These are phyloP conservation scores for Hypsizygus marmoreus DNA, from an alignment of 768 basidiomycete genomes.

Conservation along the genomic window DNA sequence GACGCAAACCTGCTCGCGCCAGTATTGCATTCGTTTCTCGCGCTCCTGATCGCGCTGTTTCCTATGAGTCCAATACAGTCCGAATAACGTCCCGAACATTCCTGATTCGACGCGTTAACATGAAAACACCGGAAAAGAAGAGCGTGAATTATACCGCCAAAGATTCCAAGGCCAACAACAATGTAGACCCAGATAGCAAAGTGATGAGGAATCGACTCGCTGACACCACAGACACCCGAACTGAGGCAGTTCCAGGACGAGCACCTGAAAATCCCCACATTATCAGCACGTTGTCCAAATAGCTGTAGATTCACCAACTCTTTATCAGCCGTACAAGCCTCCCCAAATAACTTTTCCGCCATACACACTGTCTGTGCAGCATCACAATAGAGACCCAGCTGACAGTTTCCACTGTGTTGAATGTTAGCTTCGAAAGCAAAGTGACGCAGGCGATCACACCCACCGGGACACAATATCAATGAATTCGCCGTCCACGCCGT, in stretches of 20 bases:
- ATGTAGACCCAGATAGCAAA: slow-evolving; percentile 72
- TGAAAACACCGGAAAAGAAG: background rate
- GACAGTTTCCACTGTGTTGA: slow-evolving; percentile 66
- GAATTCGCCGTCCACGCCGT: slow-evolving; percentile 59
- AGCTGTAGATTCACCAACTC: slow-evolving; percentile 34
- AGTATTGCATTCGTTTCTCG: slow-evolving; percentile 85
- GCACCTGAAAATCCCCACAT: slow-evolving; percentile 49
- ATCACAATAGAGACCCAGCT: slow-evolving; percentile 76
- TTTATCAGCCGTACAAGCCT: slow-evolving; percentile 54
- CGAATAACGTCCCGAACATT: slow-evolving; percentile 69
- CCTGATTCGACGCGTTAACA: slow-evolving; percentile 41
- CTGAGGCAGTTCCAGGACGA: slow-evolving; percentile 71
- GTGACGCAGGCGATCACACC: slow-evolving; percentile 7
- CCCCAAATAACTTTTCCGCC: slow-evolving; percentile 56
- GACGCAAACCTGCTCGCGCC: slow-evolving; percentile 74
- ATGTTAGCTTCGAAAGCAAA: background rate
- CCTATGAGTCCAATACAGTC: slow-evolving; percentile 70
- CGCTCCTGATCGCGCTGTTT: slow-evolving; percentile 75
- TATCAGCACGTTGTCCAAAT: background rate
- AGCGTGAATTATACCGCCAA: slow-evolving; percentile 64
- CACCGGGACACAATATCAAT: slow-evolving; percentile 83
- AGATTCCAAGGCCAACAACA: slow-evolving; percentile 68
- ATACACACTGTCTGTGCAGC: slow-evolving; percentile 57
- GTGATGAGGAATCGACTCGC: slow-evolving; percentile 61
- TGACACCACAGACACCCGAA: slow-evolving; percentile 60